Percentiles rank a stretch among this genome's conserved stretches.
Conservation (phyloP, 768 basidiomycete genomes). For the Gloeophyllum trabeum region DNA sequence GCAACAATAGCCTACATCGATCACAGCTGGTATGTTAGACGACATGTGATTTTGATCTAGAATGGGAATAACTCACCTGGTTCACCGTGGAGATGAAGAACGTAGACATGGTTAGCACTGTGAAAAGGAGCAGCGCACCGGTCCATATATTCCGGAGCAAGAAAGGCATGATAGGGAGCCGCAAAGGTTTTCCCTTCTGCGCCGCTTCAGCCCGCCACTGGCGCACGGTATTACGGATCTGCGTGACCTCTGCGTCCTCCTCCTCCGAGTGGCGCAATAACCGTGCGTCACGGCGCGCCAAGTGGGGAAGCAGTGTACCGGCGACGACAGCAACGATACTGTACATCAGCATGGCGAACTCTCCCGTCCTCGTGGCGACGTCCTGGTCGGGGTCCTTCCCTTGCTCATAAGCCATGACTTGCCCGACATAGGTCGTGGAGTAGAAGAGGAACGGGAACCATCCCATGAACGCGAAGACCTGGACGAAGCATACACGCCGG, state of each 20-base stretch:
- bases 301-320: slow-evolving; percentile 70
- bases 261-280: slow-evolving; percentile 62
- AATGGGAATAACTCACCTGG: slow-evolving; percentile 31
- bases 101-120: slow-evolving; percentile 67
- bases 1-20: slow-evolving; percentile 60
- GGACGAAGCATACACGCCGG: slow-evolving; percentile 83
- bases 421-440: slow-evolving; percentile 89
- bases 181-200: slow-evolving; percentile 59
- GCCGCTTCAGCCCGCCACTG: slow-evolving; percentile 83
- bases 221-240: slow-evolving; percentile 59
- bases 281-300: slow-evolving; percentile 73
- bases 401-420: slow-evolving; percentile 81
- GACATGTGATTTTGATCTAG: neutral
- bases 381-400: slow-evolving; percentile 70
- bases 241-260: slow-evolving; percentile 62
- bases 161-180: slow-evolving; percentile 82
- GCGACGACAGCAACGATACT: slow-evolving; percentile 83
- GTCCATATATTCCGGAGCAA: slow-evolving; percentile 92
- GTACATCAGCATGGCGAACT: slow-evolving; percentile 83
- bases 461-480: slow-evolving; percentile 94
- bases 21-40: neutral
- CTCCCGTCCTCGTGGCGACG: slow-evolving; percentile 74
- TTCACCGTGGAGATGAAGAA: slow-evolving; percentile 77
- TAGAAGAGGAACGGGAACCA: slow-evolving; percentile 94
- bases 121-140: slow-evolving; percentile 75